phyloP scores from a whole-genome alignment of 1,284 basidiomycete species.

The Sporisorium reilianum region DNA sequence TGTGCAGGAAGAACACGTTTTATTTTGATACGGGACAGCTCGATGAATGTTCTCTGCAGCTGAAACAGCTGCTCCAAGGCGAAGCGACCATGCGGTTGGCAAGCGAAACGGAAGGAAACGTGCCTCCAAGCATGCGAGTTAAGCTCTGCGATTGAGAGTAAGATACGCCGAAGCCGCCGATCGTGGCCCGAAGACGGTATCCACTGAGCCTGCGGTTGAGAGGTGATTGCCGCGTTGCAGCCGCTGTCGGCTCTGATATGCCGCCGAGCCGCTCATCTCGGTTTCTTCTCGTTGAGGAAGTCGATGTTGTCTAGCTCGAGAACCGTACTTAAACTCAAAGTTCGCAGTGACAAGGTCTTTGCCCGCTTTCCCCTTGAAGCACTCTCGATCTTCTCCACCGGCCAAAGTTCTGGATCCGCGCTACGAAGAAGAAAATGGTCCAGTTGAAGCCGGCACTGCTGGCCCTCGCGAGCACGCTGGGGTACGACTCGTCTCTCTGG shows the following conservation, averaged over 20 bases:
- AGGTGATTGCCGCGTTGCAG: no score
- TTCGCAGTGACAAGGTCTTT: neutral
- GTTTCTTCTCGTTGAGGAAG: no score
- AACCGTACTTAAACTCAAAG: neutral
- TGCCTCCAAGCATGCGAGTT: neutral
- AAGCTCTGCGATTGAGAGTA: neutral
- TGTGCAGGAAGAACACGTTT: neutral
- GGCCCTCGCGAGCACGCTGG: constrained; percentile 18
- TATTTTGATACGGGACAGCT: neutral
- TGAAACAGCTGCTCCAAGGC: neutral
- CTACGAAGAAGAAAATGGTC: no score
- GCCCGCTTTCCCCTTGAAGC: no score
- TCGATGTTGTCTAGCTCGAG: no score
- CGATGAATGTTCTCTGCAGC: neutral
- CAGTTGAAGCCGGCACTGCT: constrained; percentile 19
- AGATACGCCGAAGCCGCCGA: neutral
- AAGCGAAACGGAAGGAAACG: neutral
- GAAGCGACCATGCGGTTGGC: neutral
- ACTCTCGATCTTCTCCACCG: no score
- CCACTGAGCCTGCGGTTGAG: no score
- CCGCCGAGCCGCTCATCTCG: neutral
- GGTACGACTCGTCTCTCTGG: constrained; percentile 28
- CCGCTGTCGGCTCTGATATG: neutral
- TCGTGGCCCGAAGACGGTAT: neutral
- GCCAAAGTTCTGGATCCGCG: no score